Evolutionary conservation across 2,329 filamentous ascomycete species (phyloP).

Genomic region (Westerdykella aurantiaca): DNA sequence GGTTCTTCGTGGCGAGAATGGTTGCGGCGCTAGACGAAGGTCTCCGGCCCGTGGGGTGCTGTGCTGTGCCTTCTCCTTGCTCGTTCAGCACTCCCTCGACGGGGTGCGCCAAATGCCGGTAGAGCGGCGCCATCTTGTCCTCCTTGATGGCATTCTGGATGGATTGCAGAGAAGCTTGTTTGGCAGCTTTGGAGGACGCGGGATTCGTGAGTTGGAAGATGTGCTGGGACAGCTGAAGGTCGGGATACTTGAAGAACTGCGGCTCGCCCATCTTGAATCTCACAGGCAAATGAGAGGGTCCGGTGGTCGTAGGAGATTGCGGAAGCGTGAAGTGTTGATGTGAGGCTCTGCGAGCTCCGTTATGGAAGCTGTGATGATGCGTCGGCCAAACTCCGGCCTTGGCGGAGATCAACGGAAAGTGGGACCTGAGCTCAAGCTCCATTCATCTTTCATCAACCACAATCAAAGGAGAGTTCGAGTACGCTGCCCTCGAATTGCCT

Average conservation of each 20-base stretch:
- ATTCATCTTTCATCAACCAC: neutral
- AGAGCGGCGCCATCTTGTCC: constrained; percentile 83
- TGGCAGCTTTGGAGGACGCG: constrained; percentile 59
- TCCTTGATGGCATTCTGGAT: constrained; percentile 77
- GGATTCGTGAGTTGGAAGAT: constrained; percentile 83
- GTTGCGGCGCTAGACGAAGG: constrained; percentile 54
- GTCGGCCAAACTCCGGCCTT: constrained; percentile 6
- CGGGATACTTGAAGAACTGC: constrained; percentile 78
- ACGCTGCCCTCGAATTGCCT: too few species aligned
- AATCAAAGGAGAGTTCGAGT: neutral
- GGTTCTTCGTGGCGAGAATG: constrained; percentile 68
- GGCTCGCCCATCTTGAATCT: constrained; percentile 61
- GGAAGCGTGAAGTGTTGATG: neutral
- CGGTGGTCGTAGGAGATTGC: constrained; percentile 3
- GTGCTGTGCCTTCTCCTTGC: constrained; percentile 57
- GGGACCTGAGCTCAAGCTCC: neutral
- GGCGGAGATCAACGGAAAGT: neutral
- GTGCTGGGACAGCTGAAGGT: constrained; percentile 75
- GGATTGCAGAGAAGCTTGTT: constrained; percentile 65
- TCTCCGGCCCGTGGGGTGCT: constrained; percentile 45
- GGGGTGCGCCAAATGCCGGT: constrained; percentile 77
- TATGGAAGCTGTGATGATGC: constrained; percentile 8
- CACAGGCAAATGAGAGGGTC: neutral
- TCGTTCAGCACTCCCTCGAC: constrained; percentile 75
- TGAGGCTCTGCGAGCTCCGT: constrained; percentile 9